Percentiles rank a stretch among this genome's conserved stretches.
Conservation (phyloP, 192 early-diverging fungal genomes). For the Coemansia sp. region DNA sequence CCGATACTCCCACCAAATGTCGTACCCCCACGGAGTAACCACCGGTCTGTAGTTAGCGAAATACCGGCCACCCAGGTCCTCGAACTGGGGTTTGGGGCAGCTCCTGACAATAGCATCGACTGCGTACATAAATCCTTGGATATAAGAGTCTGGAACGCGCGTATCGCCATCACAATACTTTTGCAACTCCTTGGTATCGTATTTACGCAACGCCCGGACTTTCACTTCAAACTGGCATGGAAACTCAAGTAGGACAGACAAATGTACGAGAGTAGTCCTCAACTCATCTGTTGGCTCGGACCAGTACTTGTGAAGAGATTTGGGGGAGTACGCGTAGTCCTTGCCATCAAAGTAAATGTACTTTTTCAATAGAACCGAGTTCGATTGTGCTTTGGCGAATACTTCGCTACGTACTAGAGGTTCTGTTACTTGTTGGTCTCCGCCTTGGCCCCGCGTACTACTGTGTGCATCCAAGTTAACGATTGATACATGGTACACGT, state of each 20-base stretch:
- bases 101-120: constrained; percentile 26
- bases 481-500: constrained; percentile 41
- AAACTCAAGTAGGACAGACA: not conserved
- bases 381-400: not conserved
- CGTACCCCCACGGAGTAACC: constrained; percentile 16
- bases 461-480: constrained; percentile 29
- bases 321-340: constrained; percentile 29
- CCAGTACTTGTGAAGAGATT: constrained; percentile 20
- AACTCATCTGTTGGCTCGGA: not conserved
- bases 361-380: not conserved
- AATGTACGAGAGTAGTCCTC: not conserved
- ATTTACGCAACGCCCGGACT: constrained; percentile 15
- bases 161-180: constrained; percentile 8
- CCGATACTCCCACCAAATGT: constrained; percentile 39
- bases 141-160: not conserved
- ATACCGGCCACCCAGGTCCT: not conserved
- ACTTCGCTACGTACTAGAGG: not conserved
- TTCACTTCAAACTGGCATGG: constrained; percentile 18
- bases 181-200: constrained; percentile 15
- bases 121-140: constrained; percentile 25
- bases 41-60: not conserved
- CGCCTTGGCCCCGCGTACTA: not conserved
- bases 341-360: constrained; percentile 25
- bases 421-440: not conserved
- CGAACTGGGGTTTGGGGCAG: not conserved